Conservation (phyloP, 1,139 yeast genomes). For the Candida smagusa region DNA sequence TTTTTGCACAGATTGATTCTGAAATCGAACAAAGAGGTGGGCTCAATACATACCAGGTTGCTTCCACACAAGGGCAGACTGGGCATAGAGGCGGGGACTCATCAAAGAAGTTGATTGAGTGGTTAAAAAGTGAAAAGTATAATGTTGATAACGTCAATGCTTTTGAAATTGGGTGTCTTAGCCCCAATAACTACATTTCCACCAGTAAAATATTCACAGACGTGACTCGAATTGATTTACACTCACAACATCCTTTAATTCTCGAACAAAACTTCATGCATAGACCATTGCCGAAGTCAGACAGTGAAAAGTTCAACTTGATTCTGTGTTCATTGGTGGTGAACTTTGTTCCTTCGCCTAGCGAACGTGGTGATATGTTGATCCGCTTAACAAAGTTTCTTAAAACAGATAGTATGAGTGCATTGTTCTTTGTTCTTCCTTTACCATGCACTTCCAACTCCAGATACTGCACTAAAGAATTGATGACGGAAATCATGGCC, state of each 20-base stretch:
- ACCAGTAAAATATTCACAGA: conserved; percentile 45
- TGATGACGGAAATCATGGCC: conserved; percentile 46
- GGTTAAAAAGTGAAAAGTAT: conserved; percentile 44
- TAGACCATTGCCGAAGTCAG: conserved; percentile 54
- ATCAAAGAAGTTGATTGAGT: conserved; percentile 65
- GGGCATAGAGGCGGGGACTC: conserved; percentile 85
- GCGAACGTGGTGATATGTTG: conserved; percentile 75
- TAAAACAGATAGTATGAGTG: conserved; percentile 21
- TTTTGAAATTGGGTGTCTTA: conserved; percentile 80
- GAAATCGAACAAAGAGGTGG: conserved; percentile 69
- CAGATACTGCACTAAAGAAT: conserved; percentile 59
- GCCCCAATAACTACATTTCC: conserved; percentile 67
- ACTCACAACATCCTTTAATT: conserved; percentile 74
- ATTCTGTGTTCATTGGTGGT: conserved; percentile 83
- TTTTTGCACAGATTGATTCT: conserved; percentile 53
- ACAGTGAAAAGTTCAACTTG: conserved; percentile 51
- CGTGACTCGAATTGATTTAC: conserved; percentile 70
- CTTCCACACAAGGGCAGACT: conserved; percentile 83
- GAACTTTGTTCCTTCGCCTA: conserved; percentile 78
- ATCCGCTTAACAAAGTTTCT: conserved; percentile 57
- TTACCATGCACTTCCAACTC: conserved; percentile 83
- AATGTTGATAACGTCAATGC: conserved; percentile 33
- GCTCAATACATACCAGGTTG: conserved; percentile 71
- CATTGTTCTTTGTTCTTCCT: conserved; percentile 79
- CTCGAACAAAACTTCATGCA: conserved; percentile 81